Conservation (phyloP, 192 early-diverging fungal species). For the Kickxella alabastrina region DNA sequence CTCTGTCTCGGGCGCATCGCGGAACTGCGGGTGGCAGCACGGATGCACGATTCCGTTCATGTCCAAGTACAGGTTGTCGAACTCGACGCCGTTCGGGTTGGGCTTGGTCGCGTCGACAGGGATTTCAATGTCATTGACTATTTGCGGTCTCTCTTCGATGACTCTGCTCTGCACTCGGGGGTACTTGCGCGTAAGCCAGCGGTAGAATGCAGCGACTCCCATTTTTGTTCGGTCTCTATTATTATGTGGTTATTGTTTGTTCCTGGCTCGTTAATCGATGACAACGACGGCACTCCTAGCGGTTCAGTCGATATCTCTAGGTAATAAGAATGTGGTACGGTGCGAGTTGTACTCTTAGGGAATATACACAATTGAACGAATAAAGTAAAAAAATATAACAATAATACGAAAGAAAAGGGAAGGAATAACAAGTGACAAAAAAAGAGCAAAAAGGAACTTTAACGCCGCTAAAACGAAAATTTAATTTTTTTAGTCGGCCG, state of each 20-base stretch:
- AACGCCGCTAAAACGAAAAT: not conserved
- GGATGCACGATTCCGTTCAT: slow-evolving; percentile 97
- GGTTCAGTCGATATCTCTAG: no score
- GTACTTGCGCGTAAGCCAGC: slow-evolving; percentile 75
- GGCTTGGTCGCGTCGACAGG: slow-evolving; percentile 84
- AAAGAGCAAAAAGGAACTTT: slow-evolving; percentile 2
- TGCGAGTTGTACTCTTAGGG: not conserved
- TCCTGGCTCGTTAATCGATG: no score
- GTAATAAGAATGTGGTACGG: not conserved
- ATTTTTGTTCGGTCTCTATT: no score
- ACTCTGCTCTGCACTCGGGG: slow-evolving; percentile 66
- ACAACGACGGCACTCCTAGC: no score
- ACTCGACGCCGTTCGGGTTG: slow-evolving; percentile 88
- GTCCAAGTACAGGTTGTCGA: slow-evolving; percentile 97
- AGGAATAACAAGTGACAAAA: slow-evolving; percentile 2
- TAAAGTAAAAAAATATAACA: not conserved
- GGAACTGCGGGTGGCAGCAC: slow-evolving; percentile 67
- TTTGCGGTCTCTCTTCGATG: slow-evolving; percentile 63
- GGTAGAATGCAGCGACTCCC: slow-evolving; percentile 80
- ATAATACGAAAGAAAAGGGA: not conserved
- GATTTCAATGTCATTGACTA: slow-evolving; percentile 67
- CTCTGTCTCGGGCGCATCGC: slow-evolving; percentile 69
- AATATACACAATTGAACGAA: slow-evolving; percentile 1
- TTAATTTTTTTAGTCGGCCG: no score
- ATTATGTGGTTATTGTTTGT: no score